These are phyloP conservation scores for Talaromyces piceae DNA, from an alignment of 2,329 filamentous ascomycete genomes.

Conservation along the genomic window DNA sequence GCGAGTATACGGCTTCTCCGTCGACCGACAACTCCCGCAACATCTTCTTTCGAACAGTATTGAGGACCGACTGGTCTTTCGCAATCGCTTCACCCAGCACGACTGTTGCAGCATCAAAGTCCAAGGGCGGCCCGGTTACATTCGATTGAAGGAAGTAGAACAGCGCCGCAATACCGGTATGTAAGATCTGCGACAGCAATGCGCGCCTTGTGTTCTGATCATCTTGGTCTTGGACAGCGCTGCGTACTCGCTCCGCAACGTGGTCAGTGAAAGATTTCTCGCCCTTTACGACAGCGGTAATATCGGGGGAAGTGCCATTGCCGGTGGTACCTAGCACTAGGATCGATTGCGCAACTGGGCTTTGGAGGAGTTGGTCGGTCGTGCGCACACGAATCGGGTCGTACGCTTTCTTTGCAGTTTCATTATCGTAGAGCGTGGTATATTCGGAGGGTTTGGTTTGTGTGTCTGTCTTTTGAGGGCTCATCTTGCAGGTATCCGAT, in stretches of 20 bases:
- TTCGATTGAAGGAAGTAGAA: constrained; percentile 78
- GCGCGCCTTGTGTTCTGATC: constrained; percentile 18
- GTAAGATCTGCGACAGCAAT: constrained; percentile 35
- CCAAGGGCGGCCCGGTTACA: constrained; percentile 77
- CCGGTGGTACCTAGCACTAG: constrained; percentile 29
- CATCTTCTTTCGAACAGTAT: constrained; percentile 49
- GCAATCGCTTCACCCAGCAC: constrained; percentile 33
- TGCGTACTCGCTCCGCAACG: constrained; percentile 26
- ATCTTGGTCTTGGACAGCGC: constrained; percentile 13
- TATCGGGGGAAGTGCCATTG: constrained; percentile 18
- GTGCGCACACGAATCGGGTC: constrained; percentile 29
- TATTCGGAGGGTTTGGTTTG: background rate
- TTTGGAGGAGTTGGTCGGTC: constrained; percentile 24
- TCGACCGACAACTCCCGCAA: constrained; percentile 68
- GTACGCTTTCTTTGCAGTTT: constrained; percentile 20
- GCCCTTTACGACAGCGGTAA: constrained; percentile 18
- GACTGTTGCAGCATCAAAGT: constrained; percentile 45
- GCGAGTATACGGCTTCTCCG: constrained; percentile 75
- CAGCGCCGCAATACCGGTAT: constrained; percentile 61
- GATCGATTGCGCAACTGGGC: constrained; percentile 31
- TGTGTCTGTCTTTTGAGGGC: background rate
- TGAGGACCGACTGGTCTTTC: constrained; percentile 34
- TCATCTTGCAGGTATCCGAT: background rate
- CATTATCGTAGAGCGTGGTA: constrained; percentile 26
- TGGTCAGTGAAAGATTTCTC: constrained; percentile 32